Conservation (phyloP, 2,329 filamentous ascomycete species). For the Fusarium sororula region DNA sequence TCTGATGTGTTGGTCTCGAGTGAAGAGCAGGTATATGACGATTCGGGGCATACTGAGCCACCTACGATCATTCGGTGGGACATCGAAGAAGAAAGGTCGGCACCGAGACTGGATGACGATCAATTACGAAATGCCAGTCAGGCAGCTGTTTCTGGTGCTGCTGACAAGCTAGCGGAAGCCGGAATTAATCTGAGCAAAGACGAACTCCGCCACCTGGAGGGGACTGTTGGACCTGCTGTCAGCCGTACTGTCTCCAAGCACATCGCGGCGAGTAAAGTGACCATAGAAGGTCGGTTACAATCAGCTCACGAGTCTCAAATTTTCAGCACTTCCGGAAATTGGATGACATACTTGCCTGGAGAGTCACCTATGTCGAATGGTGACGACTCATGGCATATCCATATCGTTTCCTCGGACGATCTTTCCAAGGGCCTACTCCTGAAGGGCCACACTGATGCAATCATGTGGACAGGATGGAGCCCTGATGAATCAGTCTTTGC, state of each 20-base stretch:
- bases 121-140: not conserved
- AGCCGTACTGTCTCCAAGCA: not conserved
- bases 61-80: constrained; percentile 18
- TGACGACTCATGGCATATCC: not conserved
- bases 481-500: constrained; percentile 15
- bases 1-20: not conserved
- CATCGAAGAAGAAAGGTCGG: not conserved
- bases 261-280: not conserved
- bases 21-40: not conserved
- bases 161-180: not conserved
- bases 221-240: not conserved
- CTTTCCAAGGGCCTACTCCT: not conserved
- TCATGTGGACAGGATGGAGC: constrained; percentile 25
- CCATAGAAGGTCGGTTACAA: not conserved
- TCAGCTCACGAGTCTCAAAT: not conserved
- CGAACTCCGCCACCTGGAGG: not conserved
- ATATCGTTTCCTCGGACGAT: not conserved
- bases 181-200: not conserved
- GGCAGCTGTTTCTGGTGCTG: not conserved
- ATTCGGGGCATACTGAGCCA: not conserved
- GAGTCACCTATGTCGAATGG: not conserved
- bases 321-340: constrained; percentile 14
- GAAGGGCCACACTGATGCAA: constrained; percentile 1
- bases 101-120: not conserved
- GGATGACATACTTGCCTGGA: not conserved